Conservation (phyloP, 257 asterid species). For the Fraxinus cuspidata region DNA sequence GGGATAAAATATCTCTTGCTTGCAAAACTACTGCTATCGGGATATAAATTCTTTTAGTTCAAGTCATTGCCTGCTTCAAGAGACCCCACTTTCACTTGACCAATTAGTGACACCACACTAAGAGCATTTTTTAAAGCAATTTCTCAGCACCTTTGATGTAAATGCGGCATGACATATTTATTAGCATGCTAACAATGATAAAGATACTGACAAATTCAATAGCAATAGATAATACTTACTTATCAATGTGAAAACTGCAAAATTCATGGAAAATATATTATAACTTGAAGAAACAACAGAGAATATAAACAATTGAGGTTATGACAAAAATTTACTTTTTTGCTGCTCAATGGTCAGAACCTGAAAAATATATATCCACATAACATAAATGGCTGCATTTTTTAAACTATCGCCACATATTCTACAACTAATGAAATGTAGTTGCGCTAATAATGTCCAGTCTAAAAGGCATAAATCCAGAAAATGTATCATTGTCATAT, state of each 20-base stretch:
- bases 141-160: not conserved
- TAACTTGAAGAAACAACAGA: not conserved
- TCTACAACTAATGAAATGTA: not conserved
- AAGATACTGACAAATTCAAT: not conserved
- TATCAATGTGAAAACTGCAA: not conserved
- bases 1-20: not conserved
- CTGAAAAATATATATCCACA: not conserved
- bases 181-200: not conserved
- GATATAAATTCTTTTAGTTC: not conserved
- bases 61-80: not conserved
- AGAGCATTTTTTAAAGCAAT: not conserved
- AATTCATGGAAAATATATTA: not conserved
- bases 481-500: not conserved
- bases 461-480: not conserved
- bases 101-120: not conserved
- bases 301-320: not conserved
- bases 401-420: not conserved
- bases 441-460: not conserved
- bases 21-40: not conserved
- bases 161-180: not conserved
- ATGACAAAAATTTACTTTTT: not conserved
- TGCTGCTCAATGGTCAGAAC: not conserved
- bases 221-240: not conserved
- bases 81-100: not conserved
- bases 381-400: not conserved